These are phyloP conservation scores for Candolleomyces aberdarensis DNA, from an alignment of 768 basidiomycete species.

Conservation along the genomic window DNA sequence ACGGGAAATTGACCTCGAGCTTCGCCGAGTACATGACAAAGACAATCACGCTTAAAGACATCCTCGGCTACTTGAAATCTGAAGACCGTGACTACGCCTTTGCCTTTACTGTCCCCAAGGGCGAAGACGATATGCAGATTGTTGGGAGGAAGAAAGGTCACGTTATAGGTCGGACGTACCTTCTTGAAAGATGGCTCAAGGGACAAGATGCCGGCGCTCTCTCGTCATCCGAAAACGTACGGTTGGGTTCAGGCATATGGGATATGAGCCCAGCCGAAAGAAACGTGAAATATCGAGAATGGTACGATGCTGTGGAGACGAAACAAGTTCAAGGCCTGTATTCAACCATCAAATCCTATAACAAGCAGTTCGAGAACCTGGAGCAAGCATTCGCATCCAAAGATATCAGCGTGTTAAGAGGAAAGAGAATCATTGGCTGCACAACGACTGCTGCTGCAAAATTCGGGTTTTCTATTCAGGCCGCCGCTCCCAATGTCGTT, in stretches of 20 bases:
- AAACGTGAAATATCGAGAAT: conserved; percentile 22
- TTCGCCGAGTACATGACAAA: conserved; percentile 27
- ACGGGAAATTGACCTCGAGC: background rate
- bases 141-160: conserved; percentile 38
- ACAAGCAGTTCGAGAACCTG: conserved; percentile 33
- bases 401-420: conserved; percentile 30
- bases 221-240: conserved; percentile 15
- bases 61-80: conserved; percentile 51
- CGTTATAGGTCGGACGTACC: conserved; percentile 32
- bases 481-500: conserved; percentile 47
- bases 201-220: conserved; percentile 47
- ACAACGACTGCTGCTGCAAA: conserved; percentile 72
- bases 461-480: conserved; percentile 44
- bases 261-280: conserved; percentile 26
- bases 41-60: conserved; percentile 19
- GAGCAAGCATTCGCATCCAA: conserved; percentile 33
- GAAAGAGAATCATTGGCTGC: conserved; percentile 59
- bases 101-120: conserved; percentile 42
- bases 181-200: conserved; percentile 45
- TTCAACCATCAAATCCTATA: conserved; percentile 33
- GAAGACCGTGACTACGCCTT: conserved; percentile 41
- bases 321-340: conserved; percentile 34
- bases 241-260: conserved; percentile 28
- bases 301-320: conserved; percentile 31
- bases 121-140: conserved; percentile 41